phyloP scores from a whole-genome alignment of 1,284 basidiomycete genomes.

The Takashimella tepidaria region DNA sequence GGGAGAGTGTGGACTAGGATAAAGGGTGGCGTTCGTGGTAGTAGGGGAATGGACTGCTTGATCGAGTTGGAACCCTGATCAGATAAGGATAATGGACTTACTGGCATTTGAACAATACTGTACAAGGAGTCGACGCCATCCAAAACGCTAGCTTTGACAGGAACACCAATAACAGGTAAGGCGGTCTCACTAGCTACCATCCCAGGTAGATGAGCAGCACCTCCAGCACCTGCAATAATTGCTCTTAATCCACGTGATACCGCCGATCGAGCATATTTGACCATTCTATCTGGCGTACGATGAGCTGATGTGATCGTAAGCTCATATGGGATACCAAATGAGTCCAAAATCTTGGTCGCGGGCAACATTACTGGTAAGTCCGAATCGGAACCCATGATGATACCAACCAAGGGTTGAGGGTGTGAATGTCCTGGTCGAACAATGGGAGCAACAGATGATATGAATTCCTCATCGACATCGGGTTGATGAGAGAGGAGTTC shows the following conservation, averaged over 20 bases:
- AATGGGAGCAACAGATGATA: conserved; percentile 57
- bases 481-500: conserved; percentile 65
- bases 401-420: conserved; percentile 73
- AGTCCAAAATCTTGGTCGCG: conserved; percentile 76
- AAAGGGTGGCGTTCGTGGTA: background rate
- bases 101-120: conserved; percentile 99
- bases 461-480: conserved; percentile 50
- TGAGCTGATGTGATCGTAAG: conserved; percentile 95
- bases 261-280: conserved; percentile 75
- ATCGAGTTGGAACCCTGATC: background rate
- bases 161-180: conserved; percentile 92
- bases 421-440: conserved; percentile 52
- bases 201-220: conserved; percentile 93
- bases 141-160: conserved; percentile 87
- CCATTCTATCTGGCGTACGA: conserved; percentile 83
- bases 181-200: conserved; percentile 96
- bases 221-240: conserved; percentile 94
- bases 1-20: too few species aligned
- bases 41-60: background rate
- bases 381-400: conserved; percentile 99
- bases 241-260: conserved; percentile 65
- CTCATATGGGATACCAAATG: conserved; percentile 83
- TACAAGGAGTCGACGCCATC: conserved; percentile 95
- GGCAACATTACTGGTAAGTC: conserved; percentile 90
- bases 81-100: conserved; percentile 53